Conservation (phyloP, 768 basidiomycete genomes). For the Infundibulicybe gibba region DNA sequence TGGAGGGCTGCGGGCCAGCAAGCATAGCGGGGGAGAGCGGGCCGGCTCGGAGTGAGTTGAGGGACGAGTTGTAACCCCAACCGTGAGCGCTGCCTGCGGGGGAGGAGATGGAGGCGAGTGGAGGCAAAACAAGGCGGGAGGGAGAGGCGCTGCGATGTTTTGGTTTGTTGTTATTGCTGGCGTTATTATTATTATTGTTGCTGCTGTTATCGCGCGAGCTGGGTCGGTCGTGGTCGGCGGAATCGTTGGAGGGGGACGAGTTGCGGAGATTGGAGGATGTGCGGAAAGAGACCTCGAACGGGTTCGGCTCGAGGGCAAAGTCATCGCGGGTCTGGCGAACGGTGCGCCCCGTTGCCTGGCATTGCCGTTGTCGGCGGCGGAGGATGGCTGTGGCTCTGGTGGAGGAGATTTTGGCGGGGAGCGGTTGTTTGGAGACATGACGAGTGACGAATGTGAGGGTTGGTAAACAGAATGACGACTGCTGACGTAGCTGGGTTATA, state of each 20-base stretch:
- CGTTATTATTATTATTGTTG: too few species aligned
- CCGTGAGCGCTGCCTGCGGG: slow-evolving; percentile 60
- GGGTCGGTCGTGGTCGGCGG: slow-evolving; percentile 20
- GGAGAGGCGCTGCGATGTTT: slow-evolving; percentile 38
- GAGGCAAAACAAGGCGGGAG: slow-evolving; percentile 75
- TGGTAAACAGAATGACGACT: slow-evolving; percentile 41
- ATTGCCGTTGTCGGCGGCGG: slow-evolving; percentile 11
- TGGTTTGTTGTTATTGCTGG: too few species aligned
- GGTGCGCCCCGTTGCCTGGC: slow-evolving; percentile 13
- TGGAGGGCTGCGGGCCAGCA: slow-evolving; percentile 69
- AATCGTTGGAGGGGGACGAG: slow-evolving; percentile 26
- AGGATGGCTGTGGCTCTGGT: neutral
- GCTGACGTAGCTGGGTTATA: slow-evolving; percentile 50
- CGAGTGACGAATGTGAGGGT: slow-evolving; percentile 11
- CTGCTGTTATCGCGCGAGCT: slow-evolving; percentile 21
- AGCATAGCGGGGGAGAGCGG: slow-evolving; percentile 97
- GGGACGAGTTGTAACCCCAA: slow-evolving; percentile 60
- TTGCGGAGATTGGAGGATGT: slow-evolving; percentile 51
- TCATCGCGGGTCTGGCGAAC: slow-evolving; percentile 56
- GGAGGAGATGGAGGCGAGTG: slow-evolving; percentile 75
- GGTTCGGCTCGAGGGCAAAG: slow-evolving; percentile 82
- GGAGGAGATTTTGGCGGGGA: slow-evolving; percentile 24
- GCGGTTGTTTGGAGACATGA: slow-evolving; percentile 37
- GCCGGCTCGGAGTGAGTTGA: slow-evolving; percentile 86
- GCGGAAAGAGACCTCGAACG: slow-evolving; percentile 94